A percentile compares a stretch with the other conserved stretches of the same genome.
Conservation (phyloP, 495 filamentous ascomycete genomes). For the Chaetomidium leptoderma region DNA sequence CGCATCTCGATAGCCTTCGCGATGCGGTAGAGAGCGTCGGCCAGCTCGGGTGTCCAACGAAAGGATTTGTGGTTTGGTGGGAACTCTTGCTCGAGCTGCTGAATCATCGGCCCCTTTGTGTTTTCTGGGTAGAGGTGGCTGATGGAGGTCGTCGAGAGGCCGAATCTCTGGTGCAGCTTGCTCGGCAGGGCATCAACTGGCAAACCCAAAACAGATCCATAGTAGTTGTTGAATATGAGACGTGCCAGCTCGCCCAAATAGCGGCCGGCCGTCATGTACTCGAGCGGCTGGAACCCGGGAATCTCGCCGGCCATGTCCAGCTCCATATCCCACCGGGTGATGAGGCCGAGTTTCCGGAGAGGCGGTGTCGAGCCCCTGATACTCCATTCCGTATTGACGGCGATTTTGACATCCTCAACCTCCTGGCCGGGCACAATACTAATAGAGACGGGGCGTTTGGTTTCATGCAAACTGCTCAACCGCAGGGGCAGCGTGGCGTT, state of each 20-base stretch:
- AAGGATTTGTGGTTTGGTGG: conserved; percentile 48
- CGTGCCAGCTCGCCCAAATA: conserved; percentile 82
- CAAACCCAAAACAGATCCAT: conserved; percentile 44
- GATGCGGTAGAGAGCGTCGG: conserved; percentile 55
- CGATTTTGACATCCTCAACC: conserved; percentile 54
- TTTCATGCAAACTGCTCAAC: conserved; percentile 57
- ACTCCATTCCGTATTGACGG: conserved; percentile 85
- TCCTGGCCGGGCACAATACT: conserved; percentile 58
- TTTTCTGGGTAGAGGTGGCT: conserved; percentile 57
- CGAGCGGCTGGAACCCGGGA: conserved; percentile 79
- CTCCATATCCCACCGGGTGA: conserved; percentile 65
- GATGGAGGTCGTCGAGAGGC: conserved; percentile 67
- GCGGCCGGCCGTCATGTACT: conserved; percentile 81
- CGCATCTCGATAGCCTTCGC: conserved; percentile 61
- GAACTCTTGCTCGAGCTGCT: conserved; percentile 51
- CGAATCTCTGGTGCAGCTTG: conserved; percentile 58
- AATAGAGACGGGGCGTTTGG: conserved; percentile 49
- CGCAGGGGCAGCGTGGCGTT: conserved; percentile 77
- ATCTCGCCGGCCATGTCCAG: conserved; percentile 63
- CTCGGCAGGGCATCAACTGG: conserved; percentile 48
- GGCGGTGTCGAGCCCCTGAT: conserved; percentile 69
- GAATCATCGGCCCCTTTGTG: conserved; percentile 44
- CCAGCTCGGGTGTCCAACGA: conserved; percentile 56
- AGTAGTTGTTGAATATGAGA: conserved; percentile 63
- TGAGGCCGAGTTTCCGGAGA: conserved; percentile 57